Percentiles rank a stretch among this genome's conserved stretches.
These are phyloP conservation scores for Ajuga chamaepitys DNA, from an alignment of 257 asterid genomes.

Conservation along the genomic window DNA sequence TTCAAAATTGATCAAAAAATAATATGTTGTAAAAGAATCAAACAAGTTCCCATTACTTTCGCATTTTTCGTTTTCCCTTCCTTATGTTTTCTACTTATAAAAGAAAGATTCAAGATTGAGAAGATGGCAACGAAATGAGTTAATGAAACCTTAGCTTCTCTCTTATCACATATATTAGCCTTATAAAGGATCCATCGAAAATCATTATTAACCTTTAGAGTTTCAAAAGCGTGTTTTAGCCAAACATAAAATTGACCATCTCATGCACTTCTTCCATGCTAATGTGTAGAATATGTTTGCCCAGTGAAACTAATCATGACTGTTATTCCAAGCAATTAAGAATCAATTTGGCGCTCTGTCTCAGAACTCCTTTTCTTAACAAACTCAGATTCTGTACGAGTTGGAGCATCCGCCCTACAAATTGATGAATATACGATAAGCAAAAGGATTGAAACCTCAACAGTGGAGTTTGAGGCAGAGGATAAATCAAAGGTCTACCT, in stretches of 20 bases:
- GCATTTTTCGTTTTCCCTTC: no score
- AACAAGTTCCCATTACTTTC: not conserved
- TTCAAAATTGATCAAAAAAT: no score
- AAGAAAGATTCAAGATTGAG: not conserved
- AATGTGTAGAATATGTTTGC: no score
- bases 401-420: conserved; percentile 62
- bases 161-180: conserved; percentile 1
- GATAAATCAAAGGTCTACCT: conserved; percentile 42
- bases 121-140: not conserved
- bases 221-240: not conserved
- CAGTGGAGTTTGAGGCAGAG: not conserved
- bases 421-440: conserved; percentile 15
- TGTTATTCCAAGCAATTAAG: conserved; percentile 5
- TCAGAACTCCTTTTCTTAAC: conserved; percentile 39
- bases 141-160: not conserved
- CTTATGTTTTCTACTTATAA: not conserved
- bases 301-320: not conserved
- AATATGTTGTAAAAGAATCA: not conserved
- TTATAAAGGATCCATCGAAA: not conserved
- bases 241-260: not conserved
- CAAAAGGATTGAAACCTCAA: conserved; percentile 4
- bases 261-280: not conserved
- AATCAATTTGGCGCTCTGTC: conserved; percentile 76
- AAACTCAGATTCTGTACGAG: conserved; percentile 47
- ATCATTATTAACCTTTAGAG: not conserved